These are phyloP conservation scores for Xylariaceae sp. DNA, from an alignment of 2,329 filamentous ascomycete species.

Conservation along the genomic window DNA sequence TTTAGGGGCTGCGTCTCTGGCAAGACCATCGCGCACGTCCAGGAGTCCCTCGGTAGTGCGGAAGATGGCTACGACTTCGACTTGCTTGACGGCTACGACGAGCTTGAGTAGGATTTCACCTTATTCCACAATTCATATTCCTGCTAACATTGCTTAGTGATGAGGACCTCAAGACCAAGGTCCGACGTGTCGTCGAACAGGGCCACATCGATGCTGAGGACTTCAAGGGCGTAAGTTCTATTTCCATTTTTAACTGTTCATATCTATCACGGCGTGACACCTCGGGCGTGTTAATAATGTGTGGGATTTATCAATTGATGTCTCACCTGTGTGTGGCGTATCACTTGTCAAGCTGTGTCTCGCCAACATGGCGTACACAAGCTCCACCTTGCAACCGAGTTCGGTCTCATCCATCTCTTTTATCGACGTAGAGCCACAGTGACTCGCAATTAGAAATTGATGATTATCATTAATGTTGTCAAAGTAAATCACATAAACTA, in stretches of 20 bases:
- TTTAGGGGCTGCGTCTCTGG: slow-evolving; percentile 85
- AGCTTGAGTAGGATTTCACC: slow-evolving; percentile 49
- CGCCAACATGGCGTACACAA: no score
- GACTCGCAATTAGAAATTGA: background rate
- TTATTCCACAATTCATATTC: background rate
- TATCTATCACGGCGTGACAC: no score
- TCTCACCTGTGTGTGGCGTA: no score
- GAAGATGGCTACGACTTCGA: slow-evolving; percentile 57
- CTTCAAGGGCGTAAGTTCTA: slow-evolving; percentile 73
- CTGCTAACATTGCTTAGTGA: slow-evolving; percentile 31
- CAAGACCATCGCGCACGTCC: slow-evolving; percentile 62
- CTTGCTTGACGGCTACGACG: slow-evolving; percentile 76
- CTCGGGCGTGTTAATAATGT: no score
- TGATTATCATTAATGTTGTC: background rate
- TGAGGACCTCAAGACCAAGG: slow-evolving; percentile 66
- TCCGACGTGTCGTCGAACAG: slow-evolving; percentile 66
- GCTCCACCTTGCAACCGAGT: no score
- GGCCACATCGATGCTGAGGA: slow-evolving; percentile 82
- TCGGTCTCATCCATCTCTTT: no score
- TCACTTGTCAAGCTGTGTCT: no score
- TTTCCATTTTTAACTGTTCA: slow-evolving; percentile 4
- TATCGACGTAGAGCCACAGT: background rate
- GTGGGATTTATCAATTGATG: no score
- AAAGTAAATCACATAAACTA: background rate
- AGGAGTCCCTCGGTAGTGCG: slow-evolving; percentile 50